These are phyloP conservation scores for Kodamaea alishanica DNA, from an alignment of 1,139 yeast genomes.

Conservation along the genomic window DNA sequence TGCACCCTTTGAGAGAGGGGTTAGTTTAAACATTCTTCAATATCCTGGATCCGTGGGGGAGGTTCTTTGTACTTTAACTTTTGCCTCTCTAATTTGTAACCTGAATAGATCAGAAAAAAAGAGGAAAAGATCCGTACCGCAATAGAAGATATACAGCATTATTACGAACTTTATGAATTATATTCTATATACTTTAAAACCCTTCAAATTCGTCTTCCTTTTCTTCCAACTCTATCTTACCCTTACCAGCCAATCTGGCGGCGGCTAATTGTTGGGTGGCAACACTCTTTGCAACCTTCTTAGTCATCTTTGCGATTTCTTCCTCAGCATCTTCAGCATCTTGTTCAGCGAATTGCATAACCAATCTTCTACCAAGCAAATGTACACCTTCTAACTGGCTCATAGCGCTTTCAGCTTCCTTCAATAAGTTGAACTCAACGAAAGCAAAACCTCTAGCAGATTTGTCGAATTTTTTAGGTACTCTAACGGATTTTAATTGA, in stretches of 20 bases:
- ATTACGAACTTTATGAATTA: no score
- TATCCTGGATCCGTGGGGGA: no score
- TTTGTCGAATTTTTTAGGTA: conserved; percentile 93
- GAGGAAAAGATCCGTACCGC: no score
- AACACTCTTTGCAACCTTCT: conserved; percentile 76
- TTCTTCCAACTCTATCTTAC: conserved; percentile 66
- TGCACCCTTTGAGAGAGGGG: no score
- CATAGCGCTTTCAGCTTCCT: conserved; percentile 97
- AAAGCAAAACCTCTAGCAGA: conserved; percentile 97
- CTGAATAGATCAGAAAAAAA: no score
- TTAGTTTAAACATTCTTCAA: no score
- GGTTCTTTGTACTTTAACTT: no score
- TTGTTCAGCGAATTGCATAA: conserved; percentile 89
- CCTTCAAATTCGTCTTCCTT: conserved; percentile 34
- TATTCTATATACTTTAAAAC: conserved; percentile 4
- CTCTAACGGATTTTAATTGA: conserved; percentile 87
- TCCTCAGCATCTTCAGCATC: conserved; percentile 83
- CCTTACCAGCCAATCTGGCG: conserved; percentile 69
- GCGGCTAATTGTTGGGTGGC: conserved; percentile 73
- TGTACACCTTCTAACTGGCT: conserved; percentile 92
- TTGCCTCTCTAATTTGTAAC: no score
- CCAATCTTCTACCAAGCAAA: conserved; percentile 90
- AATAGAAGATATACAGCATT: no score
- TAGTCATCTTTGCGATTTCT: conserved; percentile 86
- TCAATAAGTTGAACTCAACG: conserved; percentile 82